Conservation (phyloP, 1,284 basidiomycete species). For the Cutaneotrichosporon cyanovorans region DNA sequence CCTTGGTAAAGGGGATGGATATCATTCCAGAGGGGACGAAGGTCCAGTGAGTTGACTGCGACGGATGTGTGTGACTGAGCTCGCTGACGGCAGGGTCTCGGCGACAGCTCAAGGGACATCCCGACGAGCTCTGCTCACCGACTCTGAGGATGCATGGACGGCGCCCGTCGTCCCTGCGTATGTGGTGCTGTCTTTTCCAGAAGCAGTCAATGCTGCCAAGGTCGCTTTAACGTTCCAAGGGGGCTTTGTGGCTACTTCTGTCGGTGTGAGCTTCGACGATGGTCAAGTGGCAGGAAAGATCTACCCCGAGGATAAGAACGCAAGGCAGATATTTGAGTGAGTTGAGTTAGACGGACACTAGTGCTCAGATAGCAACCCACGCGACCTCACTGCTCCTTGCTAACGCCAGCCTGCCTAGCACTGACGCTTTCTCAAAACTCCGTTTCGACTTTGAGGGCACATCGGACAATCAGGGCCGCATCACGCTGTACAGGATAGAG, state of each 20-base stretch:
- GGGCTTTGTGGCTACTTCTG: constrained; percentile 40
- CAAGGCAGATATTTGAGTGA: constrained; percentile 42
- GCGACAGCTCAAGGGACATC: constrained; percentile 24
- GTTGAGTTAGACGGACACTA: too few relatives aligned
- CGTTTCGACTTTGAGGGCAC: constrained; percentile 41
- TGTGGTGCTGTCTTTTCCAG: constrained; percentile 33
- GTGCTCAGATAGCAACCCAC: too few relatives aligned
- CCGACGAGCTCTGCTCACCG: constrained; percentile 12
- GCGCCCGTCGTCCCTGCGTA: constrained; percentile 33
- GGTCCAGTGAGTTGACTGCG: neutral
- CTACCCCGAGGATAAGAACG: constrained; percentile 42
- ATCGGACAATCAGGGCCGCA: constrained; percentile 43
- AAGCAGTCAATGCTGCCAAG: constrained; percentile 27
- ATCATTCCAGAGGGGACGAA: constrained; percentile 9
- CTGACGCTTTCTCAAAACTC: neutral
- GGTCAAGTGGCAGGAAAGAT: constrained; percentile 34
- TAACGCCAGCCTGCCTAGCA: constrained; percentile 3
- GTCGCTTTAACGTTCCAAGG: constrained; percentile 45
- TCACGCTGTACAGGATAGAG: constrained; percentile 44
- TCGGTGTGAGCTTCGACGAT: constrained; percentile 18
- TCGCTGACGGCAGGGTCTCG: constrained; percentile 20
- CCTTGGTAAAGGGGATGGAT: neutral
- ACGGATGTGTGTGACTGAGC: too few relatives aligned
- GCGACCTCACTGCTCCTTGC: neutral
- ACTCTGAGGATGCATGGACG: constrained; percentile 29